Percentiles rank a stretch among this genome's conserved stretches.
phyloP scores from a whole-genome alignment of 768 basidiomycete genomes.

The Myochromella boudieri region DNA sequence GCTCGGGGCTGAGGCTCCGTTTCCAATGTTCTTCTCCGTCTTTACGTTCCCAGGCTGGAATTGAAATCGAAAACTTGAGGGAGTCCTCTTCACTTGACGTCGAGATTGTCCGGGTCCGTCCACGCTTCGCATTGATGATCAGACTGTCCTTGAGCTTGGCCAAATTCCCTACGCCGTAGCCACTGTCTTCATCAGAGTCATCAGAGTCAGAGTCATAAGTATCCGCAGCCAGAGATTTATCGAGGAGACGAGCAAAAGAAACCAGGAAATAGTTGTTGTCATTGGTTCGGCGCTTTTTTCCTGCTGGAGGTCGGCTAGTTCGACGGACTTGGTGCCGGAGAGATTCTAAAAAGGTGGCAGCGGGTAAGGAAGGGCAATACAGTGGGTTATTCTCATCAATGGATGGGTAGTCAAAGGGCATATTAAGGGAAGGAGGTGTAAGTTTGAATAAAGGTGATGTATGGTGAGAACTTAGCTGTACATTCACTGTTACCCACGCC shows the following conservation, averaged over 20 bases:
- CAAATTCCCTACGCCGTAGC: background rate
- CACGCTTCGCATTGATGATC: background rate
- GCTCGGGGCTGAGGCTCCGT: background rate
- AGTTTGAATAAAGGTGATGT: background rate
- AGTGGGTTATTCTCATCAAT: slow-evolving; percentile 56
- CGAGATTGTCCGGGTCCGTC: background rate
- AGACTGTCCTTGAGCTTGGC: background rate
- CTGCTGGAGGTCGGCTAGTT: slow-evolving; percentile 16
- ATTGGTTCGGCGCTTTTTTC: background rate
- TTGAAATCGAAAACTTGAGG: slow-evolving; percentile 6
- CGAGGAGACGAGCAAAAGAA: slow-evolving; percentile 34
- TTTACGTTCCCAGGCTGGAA: slow-evolving; percentile 21
- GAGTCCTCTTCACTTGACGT: slow-evolving; percentile 16
- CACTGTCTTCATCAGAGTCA: slow-evolving; percentile 2
- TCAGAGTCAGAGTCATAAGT: slow-evolving; percentile 18
- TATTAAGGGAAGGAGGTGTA: background rate
- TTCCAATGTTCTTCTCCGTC: slow-evolving; percentile 18
- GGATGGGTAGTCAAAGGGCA: slow-evolving; percentile 25
- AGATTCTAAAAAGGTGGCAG: slow-evolving; percentile 43
- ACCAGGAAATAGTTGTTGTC: slow-evolving; percentile 21
- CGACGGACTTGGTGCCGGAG: slow-evolving; percentile 34
- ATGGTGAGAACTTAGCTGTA: no score
- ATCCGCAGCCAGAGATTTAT: slow-evolving; percentile 23
- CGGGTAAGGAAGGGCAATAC: slow-evolving; percentile 54
- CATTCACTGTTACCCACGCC: no score